Evolutionary conservation across 331 rosid genomes (phyloP), one percentile per base, ranked within the genome.

Genomic region (Pyracantha coccinea): DNA sequence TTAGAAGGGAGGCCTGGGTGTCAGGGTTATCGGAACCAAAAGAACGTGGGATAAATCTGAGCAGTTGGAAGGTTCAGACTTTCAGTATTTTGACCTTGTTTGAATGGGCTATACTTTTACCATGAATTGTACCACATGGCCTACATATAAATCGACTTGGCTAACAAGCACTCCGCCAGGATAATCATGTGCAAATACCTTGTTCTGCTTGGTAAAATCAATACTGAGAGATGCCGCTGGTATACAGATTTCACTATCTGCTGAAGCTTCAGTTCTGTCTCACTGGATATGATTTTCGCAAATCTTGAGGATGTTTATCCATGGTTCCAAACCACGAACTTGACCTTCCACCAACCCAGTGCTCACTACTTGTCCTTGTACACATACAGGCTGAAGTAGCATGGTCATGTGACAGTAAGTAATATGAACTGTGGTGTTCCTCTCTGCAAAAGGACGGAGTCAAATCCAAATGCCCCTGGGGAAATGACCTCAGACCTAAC

Each of bases 381-480:
- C 76, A 75, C 79, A 74, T 65, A 71, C 66, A 68, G 69, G 89
- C 82, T 7, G 85, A 74, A 16, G 88, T 80, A 23, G 85, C 74
- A 55, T 81, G 72, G 32, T 83, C 81, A 41, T 76, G 88, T 20
- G 80, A 79, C 60, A 76, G 60, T 41, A 74, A 77, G 81, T 50
- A 80, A 57, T 68, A 80, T 21, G 82, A 85, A 78, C 72, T 71
- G 45, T 57, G 86, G 66, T 77, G 85, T 65, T 82, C 82, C 68
- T 83, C 88, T 81, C 86, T 80, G 80, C 82, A 73, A 71, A 83
- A 72, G 28, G 83, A 70, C 62, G 29, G 41, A 82, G 62, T 41
- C 24, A 79, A 47, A 74, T 75, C 79, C 71, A 62, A 53, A 72
- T 67, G 64, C 66, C 53, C 79, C 68, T 44, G 33, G 14, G 70